Base-by-base conservation (phyloP, 495 filamentous ascomycete genomes). In the Talaromyces ruber region DNA sequence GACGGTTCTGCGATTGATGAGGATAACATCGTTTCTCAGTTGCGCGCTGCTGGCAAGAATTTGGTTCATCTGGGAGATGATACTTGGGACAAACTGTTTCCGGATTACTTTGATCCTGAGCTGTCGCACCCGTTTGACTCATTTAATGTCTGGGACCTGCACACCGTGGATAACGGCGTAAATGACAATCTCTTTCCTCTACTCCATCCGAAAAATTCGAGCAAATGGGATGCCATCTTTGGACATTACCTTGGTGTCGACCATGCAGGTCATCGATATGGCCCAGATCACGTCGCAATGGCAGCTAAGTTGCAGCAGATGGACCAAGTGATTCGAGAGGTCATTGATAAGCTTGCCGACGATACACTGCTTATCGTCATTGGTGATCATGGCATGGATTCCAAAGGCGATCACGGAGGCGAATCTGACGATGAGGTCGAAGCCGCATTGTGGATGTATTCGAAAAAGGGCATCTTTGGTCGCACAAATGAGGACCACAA, bases 301-400 rank as follows among this genome's bases (percentile, higher is more conserved):
- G 84, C 83, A 52, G 85, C 86, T 14, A 98, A 98, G 72, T 75
- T 98, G 59, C 82, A 83, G 63, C 91, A 98, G 75, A 98, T 98
- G 94, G 88, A 98, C 68, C 71, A 68, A 4, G 83, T 96, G 39
- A 79, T 98, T 63, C 81, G 85, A 25, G 77, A 88, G 9, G 74
- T 98, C 34, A 85, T 92, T 24, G 80, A 82, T 3, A 77, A 78
- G 8, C 72, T 98, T 12, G 93, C 96, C 66, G 89, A 97, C 47
- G 74, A 89, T 32, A 98, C 94, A 2, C 75, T 98, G 28, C 76
- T 98, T 53, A 87, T 98, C 16, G 90, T 98, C 16, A 96, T 98
- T 91, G 94, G 94, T 9, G 94, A 98, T 71, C 94, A 98, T 72
- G 94, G 94, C 8, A 98, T 98, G 94, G 94, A 98, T 74, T 77